Conservation (phyloP, 2,329 filamentous ascomycete species). For the Phaeosphaeria sp. region DNA sequence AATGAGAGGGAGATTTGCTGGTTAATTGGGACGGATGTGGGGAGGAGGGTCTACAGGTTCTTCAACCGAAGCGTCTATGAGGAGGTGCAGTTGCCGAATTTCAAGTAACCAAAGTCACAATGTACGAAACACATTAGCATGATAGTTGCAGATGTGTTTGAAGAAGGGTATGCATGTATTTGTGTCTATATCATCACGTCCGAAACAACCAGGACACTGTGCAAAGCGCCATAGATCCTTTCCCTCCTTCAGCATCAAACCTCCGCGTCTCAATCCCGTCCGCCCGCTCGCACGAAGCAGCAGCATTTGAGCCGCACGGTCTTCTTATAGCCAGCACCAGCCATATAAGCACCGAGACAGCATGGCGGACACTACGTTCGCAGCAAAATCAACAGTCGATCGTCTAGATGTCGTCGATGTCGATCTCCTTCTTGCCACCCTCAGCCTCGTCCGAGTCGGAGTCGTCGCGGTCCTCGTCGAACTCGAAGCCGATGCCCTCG, state of each 20-base stretch:
- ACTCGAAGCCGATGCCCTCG: slow-evolving; percentile 95
- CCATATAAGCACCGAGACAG: slow-evolving; percentile 34
- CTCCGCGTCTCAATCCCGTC: slow-evolving; percentile 24
- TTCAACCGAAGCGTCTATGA: slow-evolving; percentile 70
- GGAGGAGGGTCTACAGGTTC: slow-evolving; percentile 77
- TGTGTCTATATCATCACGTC: background rate
- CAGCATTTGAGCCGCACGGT: slow-evolving; percentile 49
- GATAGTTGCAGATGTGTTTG: background rate
- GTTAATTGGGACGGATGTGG: slow-evolving; percentile 79
- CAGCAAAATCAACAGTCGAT: background rate
- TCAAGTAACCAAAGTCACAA: slow-evolving; percentile 5
- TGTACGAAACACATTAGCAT: background rate
- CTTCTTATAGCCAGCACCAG: slow-evolving; percentile 23
- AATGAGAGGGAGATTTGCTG: slow-evolving; percentile 73
- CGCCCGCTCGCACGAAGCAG: slow-evolving; percentile 49
- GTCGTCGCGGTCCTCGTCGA: slow-evolving; percentile 84
- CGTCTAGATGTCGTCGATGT: slow-evolving; percentile 88
- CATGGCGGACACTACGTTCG: slow-evolving; percentile 43
- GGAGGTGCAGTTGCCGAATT: slow-evolving; percentile 32
- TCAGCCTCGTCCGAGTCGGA: slow-evolving; percentile 62
- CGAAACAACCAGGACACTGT: background rate
- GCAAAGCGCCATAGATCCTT: background rate
- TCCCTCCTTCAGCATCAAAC: background rate
- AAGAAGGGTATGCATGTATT: background rate
- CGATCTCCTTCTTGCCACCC: slow-evolving; percentile 79